These are phyloP conservation scores for Biscogniauxia sp. DNA, from an alignment of 2,329 filamentous ascomycete genomes.

Conservation along the genomic window DNA sequence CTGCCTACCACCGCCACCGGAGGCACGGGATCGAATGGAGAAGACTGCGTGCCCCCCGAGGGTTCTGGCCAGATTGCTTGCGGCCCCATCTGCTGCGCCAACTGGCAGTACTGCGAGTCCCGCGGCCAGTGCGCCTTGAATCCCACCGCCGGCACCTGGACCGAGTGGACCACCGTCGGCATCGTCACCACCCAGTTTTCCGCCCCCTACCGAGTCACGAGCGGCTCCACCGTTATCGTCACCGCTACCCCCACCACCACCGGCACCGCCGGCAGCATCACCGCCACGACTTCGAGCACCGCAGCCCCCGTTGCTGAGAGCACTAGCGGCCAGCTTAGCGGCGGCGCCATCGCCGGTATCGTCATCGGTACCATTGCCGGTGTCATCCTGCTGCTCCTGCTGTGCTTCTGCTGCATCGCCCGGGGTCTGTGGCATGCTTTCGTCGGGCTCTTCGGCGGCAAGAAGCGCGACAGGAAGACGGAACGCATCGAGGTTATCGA, in stretches of 20 bases:
- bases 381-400: conserved; percentile 62
- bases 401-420: conserved; percentile 74
- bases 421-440: conserved; percentile 60
- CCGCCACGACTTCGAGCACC: conserved; percentile 38
- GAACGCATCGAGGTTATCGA: conserved; percentile 61
- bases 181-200: conserved; percentile 55
- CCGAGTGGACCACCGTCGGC: conserved; percentile 44
- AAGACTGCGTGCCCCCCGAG: conserved; percentile 47
- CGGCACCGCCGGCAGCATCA: conserved; percentile 42
- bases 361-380: conserved; percentile 72
- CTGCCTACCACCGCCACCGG: conserved; percentile 40
- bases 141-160: conserved; percentile 42
- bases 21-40: conserved; percentile 30
- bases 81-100: conserved; percentile 68
- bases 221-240: conserved; percentile 46
- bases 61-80: conserved; percentile 59
- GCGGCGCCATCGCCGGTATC: conserved; percentile 76
- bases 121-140: conserved; percentile 57
- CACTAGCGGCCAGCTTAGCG: conserved; percentile 52
- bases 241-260: conserved; percentile 53
- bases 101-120: conserved; percentile 64
- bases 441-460: conserved; percentile 56
- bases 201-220: conserved; percentile 50
- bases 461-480: conserved; percentile 45
- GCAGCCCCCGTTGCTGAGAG: conserved; percentile 38